Evolutionary conservation across 2,329 filamentous ascomycete genomes (phyloP), one percentile per base, ranked within the genome.

Genomic region (Pseudodiploospora longispora): DNA sequence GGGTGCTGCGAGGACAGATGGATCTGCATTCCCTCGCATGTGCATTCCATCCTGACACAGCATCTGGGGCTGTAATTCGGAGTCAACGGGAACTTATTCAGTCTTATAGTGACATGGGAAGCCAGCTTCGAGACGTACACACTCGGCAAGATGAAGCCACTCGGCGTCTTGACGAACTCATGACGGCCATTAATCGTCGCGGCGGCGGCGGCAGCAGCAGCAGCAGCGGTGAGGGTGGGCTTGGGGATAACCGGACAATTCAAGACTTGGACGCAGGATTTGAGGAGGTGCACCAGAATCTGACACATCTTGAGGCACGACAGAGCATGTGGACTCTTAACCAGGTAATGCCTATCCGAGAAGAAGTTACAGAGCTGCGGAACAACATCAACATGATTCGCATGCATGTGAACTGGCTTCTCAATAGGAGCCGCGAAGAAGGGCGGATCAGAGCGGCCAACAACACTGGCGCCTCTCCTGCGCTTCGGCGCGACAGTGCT

Each of bases 311-410:
- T 40, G 78, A 82, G 54, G 74, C 73, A 4, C 71, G 76, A 40
- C 77, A 81, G 55, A 77, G 72, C 30, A 74, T 80, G 60, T 74
- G 77, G 69, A 69, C 79, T 6, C 69, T 82, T 55, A 81, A 80
- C 52, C 76, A 82, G 57, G 74, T 77, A 5, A 70, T 79, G 54
- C 76, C 74, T 6, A 72, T 82, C 48, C 76, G 78, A 45, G 77
- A 82, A 47, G 76, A 81, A 58, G 69, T 82, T n/a, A 71, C 73
- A 4, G 78, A 82, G 56, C 64, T 79, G 36, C 67, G 72, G 36
- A 78, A 72, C 60, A 78, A 71, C 50, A 64, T 78, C 47, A 76
- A 75, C 41, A 73, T 78, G 52, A 67, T 80, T 36, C 70, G 71
- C 43, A 78, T 79, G 75, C 75, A 80, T 50, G 72, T 78, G 37